phyloP scores from a whole-genome alignment of 352 stramenopile genomes.

The Phytopythium litorale region DNA sequence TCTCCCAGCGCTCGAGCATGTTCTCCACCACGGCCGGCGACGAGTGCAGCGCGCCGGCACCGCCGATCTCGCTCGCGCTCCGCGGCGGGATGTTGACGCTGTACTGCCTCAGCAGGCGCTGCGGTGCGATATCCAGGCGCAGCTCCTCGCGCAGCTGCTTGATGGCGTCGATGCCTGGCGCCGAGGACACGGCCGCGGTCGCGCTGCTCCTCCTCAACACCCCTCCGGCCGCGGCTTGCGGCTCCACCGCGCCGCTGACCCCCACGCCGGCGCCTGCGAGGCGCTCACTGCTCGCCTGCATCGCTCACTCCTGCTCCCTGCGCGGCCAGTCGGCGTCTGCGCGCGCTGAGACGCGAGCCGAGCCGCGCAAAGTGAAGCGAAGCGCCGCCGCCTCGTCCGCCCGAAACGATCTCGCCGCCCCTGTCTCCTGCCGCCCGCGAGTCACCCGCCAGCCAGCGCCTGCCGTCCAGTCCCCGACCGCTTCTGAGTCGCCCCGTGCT shows the following conservation, averaged over 20 bases:
- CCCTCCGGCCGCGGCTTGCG: neutral
- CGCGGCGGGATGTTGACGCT: conserved; percentile 69
- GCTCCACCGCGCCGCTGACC: neutral
- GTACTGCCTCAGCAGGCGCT: conserved; percentile 69
- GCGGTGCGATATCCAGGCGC: conserved; percentile 58
- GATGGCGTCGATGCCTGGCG: conserved; percentile 15
- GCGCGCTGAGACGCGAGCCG: neutral
- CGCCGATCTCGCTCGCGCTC: conserved; percentile 13
- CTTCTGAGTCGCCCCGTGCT: too few species aligned
- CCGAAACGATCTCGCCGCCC: neutral
- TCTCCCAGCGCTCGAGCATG: conserved; percentile 53
- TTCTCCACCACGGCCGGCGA: conserved; percentile 35
- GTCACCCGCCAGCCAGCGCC: too few species aligned
- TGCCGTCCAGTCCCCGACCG: too few species aligned
- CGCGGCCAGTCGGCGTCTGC: neutral
- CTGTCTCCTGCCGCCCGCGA: too few species aligned
- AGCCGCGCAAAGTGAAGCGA: neutral
- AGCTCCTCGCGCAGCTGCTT: conserved; percentile 65
- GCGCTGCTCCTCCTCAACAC: neutral
- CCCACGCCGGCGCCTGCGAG: too few species aligned
- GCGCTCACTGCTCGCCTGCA: too few species aligned
- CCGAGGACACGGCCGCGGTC: neutral
- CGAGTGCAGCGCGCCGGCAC: conserved; percentile 21
- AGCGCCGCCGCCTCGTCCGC: neutral
- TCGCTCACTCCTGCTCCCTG: neutral